These are phyloP conservation scores for Diospyros kaki DNA, from an alignment of 148 eudicot genomes.

Conservation along the genomic window DNA sequence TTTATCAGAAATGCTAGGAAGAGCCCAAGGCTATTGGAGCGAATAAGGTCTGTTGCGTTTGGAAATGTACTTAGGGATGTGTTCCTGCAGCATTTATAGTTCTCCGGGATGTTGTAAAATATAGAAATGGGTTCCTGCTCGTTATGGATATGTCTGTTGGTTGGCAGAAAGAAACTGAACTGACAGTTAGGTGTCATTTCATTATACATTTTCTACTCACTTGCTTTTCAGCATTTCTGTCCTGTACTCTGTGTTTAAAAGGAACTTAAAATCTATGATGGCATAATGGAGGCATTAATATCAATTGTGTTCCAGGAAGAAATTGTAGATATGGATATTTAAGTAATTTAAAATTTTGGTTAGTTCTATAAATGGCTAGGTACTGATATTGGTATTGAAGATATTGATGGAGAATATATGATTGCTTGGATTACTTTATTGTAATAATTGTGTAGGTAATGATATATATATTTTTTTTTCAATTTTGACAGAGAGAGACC, in stretches of 20 bases:
- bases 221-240: background rate
- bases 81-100: background rate
- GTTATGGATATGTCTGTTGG: background rate
- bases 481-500: conserved; percentile 67
- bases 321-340: background rate
- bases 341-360: background rate
- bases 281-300: background rate
- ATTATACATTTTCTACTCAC: background rate
- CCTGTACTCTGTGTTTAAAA: background rate
- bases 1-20: conserved; percentile 81
- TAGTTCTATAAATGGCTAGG: background rate
- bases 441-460: background rate
- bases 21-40: conserved; percentile 85
- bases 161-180: background rate
- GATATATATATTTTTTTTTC: conserved; percentile 1
- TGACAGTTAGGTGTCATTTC: background rate
- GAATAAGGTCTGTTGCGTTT: conserved; percentile 59
- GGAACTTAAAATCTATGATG: background rate
- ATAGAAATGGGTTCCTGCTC: too few relatives aligned
- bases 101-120: too few relatives aligned
- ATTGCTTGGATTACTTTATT: background rate
- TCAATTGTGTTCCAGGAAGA: too few relatives aligned
- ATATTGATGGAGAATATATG: background rate
- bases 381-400: background rate
- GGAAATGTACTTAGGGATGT: background rate